Evolutionary conservation across 2,329 filamentous ascomycete species (phyloP).

Genomic region (Fusarium sulawesiense): DNA sequence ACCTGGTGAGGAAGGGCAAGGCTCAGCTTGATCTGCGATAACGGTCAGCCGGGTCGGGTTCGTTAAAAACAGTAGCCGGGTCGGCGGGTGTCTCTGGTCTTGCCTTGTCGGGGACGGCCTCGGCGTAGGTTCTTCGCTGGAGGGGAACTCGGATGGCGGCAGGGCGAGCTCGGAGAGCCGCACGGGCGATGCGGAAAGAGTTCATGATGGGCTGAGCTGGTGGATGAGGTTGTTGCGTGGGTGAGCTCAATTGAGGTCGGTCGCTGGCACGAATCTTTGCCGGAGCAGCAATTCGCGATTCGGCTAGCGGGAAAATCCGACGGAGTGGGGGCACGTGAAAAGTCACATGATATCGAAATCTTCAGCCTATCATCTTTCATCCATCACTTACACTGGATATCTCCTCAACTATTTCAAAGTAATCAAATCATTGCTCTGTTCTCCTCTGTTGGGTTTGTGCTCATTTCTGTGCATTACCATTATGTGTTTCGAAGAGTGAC

Average conservation of each 20-base stretch:
- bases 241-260: conserved; percentile 56
- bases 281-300: conserved; percentile 55
- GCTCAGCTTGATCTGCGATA: conserved; percentile 88
- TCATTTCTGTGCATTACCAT: no score
- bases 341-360: conserved; percentile 46
- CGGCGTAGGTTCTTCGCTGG: conserved; percentile 91
- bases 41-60: conserved; percentile 43
- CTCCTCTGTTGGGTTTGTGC: fast-evolving
- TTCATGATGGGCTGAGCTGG: conserved; percentile 78
- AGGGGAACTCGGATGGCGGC: conserved; percentile 78
- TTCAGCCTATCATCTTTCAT: neutral
- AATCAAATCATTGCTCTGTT: neutral
- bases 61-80: conserved; percentile 39
- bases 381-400: neutral
- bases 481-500: neutral
- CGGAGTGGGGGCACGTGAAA: conserved; percentile 45
- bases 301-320: conserved; percentile 57
- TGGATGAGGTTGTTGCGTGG: conserved; percentile 63
- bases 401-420: neutral
- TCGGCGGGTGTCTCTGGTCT: conserved; percentile 44
- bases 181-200: conserved; percentile 91
- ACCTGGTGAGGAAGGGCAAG: conserved; percentile 98
- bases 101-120: conserved; percentile 85
- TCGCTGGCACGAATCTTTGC: conserved; percentile 62
- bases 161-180: conserved; percentile 86